Percentiles rank a stretch among this genome's conserved stretches.
Conservation (phyloP, 2,329 filamentous ascomycete genomes). For the Penicillium sp. region DNA sequence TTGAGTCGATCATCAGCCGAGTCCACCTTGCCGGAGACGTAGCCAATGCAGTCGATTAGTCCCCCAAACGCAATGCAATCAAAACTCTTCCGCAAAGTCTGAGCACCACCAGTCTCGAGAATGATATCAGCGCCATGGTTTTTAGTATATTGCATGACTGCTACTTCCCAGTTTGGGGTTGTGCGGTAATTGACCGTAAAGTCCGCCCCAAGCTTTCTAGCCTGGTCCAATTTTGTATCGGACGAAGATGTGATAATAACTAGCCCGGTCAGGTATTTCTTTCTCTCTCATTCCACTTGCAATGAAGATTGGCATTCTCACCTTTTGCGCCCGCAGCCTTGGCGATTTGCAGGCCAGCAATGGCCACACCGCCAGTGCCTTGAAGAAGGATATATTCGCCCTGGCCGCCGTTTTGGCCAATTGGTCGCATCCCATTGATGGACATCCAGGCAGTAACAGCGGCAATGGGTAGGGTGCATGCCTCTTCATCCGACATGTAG, state of each 20-base stretch:
- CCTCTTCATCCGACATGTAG: slow-evolving; percentile 39
- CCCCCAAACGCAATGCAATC: slow-evolving; percentile 48
- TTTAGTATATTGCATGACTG: slow-evolving; percentile 46
- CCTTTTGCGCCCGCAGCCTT: slow-evolving; percentile 48
- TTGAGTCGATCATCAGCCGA: slow-evolving; percentile 54
- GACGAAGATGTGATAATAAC: slow-evolving; percentile 53
- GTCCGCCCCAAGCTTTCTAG: slow-evolving; percentile 51
- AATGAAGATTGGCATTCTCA: slow-evolving; percentile 17
- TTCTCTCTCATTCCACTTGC: no score
- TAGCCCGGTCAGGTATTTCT: no score
- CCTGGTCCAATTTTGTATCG: slow-evolving; percentile 50
- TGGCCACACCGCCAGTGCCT: slow-evolving; percentile 50
- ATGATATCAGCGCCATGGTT: slow-evolving; percentile 52
- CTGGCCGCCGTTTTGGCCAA: slow-evolving; percentile 47
- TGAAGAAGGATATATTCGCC: slow-evolving; percentile 55
- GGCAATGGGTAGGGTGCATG: slow-evolving; percentile 45
- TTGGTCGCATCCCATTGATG: slow-evolving; percentile 44
- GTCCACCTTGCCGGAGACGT: slow-evolving; percentile 56
- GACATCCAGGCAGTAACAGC: slow-evolving; percentile 53
- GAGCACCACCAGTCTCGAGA: slow-evolving; percentile 52
- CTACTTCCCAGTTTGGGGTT: slow-evolving; percentile 45
- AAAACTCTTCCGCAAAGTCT: slow-evolving; percentile 51
- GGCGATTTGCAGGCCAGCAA: slow-evolving; percentile 48
- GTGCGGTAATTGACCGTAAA: slow-evolving; percentile 52
- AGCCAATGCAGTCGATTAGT: slow-evolving; percentile 48